These are phyloP conservation scores for Septoria linicola DNA, from an alignment of 2,329 filamentous ascomycete genomes.

Conservation along the genomic window DNA sequence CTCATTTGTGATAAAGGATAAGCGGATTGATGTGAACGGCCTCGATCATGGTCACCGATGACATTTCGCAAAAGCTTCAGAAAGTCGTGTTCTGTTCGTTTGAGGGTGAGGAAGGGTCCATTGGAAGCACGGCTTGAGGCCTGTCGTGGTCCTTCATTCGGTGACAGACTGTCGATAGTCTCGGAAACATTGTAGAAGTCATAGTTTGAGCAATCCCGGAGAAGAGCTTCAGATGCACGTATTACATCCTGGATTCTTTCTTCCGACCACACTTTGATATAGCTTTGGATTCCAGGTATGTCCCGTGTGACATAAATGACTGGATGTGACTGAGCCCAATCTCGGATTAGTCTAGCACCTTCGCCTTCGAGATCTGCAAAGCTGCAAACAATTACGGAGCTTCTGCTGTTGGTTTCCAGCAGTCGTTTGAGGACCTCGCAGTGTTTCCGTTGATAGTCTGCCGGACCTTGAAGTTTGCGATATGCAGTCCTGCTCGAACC, in stretches of 20 bases:
- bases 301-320: conserved; percentile 71
- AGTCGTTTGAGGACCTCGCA: conserved; percentile 61
- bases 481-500: conserved; percentile 63
- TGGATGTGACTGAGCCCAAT: conserved; percentile 64
- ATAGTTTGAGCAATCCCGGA: conserved; percentile 67
- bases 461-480: conserved; percentile 61
- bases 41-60: conserved; percentile 53
- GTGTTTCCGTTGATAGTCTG: conserved; percentile 64
- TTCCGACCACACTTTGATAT: conserved; percentile 56
- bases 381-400: conserved; percentile 69
- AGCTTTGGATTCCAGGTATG: conserved; percentile 61
- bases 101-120: conserved; percentile 65
- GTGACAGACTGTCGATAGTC: conserved; percentile 30
- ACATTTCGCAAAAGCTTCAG: conserved; percentile 66
- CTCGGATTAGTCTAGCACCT: conserved; percentile 59
- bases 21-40: conserved; percentile 59
- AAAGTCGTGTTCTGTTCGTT: conserved; percentile 67
- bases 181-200: conserved; percentile 77
- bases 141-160: conserved; percentile 21
- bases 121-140: conserved; percentile 38
- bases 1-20: conserved; percentile 64
- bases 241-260: conserved; percentile 60
- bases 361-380: conserved; percentile 66
- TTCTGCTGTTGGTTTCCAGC: conserved; percentile 58
- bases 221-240: conserved; percentile 57